Evolutionary conservation across 2,329 filamentous ascomycete species (phyloP), one percentile per base, ranked within the genome.

Genomic region (Dactylellina leptospora): DNA sequence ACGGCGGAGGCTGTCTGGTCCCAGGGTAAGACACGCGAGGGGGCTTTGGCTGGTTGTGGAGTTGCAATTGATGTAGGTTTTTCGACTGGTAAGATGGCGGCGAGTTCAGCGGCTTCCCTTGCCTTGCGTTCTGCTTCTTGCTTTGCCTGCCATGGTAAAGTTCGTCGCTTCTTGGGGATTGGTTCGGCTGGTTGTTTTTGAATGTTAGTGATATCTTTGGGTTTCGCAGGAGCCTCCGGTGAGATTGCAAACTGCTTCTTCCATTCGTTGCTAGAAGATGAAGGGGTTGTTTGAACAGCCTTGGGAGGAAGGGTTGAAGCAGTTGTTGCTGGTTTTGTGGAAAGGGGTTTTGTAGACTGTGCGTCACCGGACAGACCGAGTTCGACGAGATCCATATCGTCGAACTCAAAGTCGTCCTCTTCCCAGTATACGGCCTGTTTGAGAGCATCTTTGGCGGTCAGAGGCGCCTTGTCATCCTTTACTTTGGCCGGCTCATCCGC

Each of bases 1-100:
- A 93, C 81, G 0, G 86, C 87, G 76, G 89, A 93, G 13, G 87
- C 86, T 0, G 88, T 89, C 13, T 87, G 87, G 75, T 95, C 89
- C 90, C 90, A 96, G 0, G 83, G 83, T 33, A 84, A 22, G 10
- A 40, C n/a, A n/a, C n/a, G n/a, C 70, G 75, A 38, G 66, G 76
- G 54, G 30, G 74, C 28, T 75, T 77, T 25, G 77, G 77, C 76
- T 76, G 77, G 51, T 74, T 77, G 63, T 50, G 70, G 27, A 73
- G 72, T 69, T 61, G 54, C 30, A 16, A 50, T 6, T 0, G 51
- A 20, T 38, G 62, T 62, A 23, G 33, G 33, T 33, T 51, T 55
- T 42, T 60, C 62, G 13, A 54, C 16, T 20, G 53, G 20, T 23
- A 72, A 40, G 13, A 72, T 72, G 5, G 51, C 25, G 22, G 68